Conservation (phyloP, 306 rosid species). For the Notholithocarpus densiflorus region DNA sequence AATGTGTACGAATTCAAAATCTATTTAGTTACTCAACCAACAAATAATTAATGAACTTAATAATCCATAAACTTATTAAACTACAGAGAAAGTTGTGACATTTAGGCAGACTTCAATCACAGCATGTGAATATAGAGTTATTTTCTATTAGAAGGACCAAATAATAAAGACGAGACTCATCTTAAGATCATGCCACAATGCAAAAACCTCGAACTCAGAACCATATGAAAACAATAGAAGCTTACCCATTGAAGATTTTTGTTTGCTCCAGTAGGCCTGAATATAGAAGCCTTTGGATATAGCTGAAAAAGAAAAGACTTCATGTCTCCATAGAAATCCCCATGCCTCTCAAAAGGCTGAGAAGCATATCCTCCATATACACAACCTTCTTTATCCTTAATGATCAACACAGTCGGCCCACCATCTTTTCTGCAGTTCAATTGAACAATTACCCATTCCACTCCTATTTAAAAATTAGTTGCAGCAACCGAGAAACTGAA, state of each 20-base stretch:
- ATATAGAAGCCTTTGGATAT: constrained; percentile 71
- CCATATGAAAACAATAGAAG: not conserved
- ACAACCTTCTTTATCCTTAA: constrained; percentile 77
- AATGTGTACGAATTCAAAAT: not conserved
- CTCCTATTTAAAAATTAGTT: constrained; percentile 16
- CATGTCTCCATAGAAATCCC: constrained; percentile 88
- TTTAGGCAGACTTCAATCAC: not conserved
- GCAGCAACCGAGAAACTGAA: constrained; percentile 21
- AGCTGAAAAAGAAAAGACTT: constrained; percentile 76
- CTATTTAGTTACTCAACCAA: not conserved
- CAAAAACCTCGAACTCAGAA: constrained; percentile 4
- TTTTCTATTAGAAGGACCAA: not conserved
- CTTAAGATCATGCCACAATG: not conserved
- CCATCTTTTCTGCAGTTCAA: constrained; percentile 65
- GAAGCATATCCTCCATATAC: constrained; percentile 95
- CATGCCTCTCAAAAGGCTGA: constrained; percentile 87
- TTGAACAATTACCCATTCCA: constrained; percentile 31
- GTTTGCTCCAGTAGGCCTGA: constrained; percentile 86
- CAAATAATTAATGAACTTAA: too few species aligned
- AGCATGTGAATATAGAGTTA: too few species aligned
- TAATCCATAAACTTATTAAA: not conserved
- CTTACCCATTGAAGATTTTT: constrained; percentile 87
- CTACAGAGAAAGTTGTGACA: not conserved
- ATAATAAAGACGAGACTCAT: not conserved
- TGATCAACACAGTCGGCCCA: constrained; percentile 75